Base-by-base conservation (phyloP, 2,329 filamentous ascomycete species). In the Diaporthe nobilis region DNA sequence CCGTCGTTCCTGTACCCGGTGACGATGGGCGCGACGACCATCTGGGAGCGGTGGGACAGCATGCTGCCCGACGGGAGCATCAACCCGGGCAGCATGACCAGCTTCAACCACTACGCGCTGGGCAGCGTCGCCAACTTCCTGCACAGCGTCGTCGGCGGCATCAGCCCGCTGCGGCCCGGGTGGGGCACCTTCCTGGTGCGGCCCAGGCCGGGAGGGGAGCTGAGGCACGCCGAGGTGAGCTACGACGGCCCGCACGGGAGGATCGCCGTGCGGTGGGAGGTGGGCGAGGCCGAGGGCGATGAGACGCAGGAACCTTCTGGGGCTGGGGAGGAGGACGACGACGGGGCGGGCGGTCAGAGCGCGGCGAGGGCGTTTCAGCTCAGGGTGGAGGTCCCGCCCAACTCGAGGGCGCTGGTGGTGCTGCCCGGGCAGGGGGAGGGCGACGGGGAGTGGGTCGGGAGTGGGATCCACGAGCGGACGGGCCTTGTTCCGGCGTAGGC, bases 31-130 rank as follows among this genome's bases (percentile, higher is more conserved):
- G 84, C 82, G 3, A 86, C 85, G 1, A 86, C 84, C 1, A 80
- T 83, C 15, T 86, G 85, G 85, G 85, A 86, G 79, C 82, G 85
- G 9, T 86, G 85, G 85, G 84, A 86, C 75, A 82, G 80, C 53
- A 80, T 86, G 79, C 77, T 85, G 34, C 82, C 83, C 0, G 81
- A 85, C 74, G 84, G 83, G 0, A 78, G 60, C 10, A 80, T 86
- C 71, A 86, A 86, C 74, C 81, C 84, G 1, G 82, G 84, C 15
- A 75, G 80, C 37, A 86, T 86, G 85, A 86, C 84, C 1, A 83
- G 82, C 72, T 83, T 84, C 77, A 85, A 87, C 77, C 85, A 87
- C 77, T 86, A 86, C 74, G 83, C 85, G 1, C 82, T 85, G 15
- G 85, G 85, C 17, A 81, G 82, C 42, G 83, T 86, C 51, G 83